Conservation (phyloP, 2,329 filamentous ascomycete genomes). For the Coniochaeta sp. region DNA sequence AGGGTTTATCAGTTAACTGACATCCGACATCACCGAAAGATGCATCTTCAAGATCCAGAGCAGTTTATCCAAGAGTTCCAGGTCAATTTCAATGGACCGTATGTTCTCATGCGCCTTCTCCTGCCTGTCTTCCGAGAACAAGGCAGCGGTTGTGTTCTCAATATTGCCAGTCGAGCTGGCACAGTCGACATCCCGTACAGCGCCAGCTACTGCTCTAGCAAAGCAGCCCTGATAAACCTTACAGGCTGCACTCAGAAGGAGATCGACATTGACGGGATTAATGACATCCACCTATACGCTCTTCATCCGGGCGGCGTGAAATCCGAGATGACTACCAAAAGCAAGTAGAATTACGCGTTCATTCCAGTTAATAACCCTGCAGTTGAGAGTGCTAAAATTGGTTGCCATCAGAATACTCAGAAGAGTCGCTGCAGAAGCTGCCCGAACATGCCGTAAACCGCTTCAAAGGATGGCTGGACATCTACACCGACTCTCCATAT, state of each 20-base stretch:
- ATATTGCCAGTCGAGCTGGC: conserved; percentile 22
- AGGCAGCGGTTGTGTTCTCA: conserved; percentile 19
- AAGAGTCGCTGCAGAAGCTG: conserved; percentile 11
- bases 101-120: conserved; percentile 20
- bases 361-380: background rate
- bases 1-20: background rate
- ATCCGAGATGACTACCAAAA: conserved; percentile 21
- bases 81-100: conserved; percentile 22
- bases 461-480: conserved; percentile 14
- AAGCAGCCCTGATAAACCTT: conserved; percentile 23
- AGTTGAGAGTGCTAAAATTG: background rate
- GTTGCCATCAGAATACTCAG: conserved; percentile 12
- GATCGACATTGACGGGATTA: conserved; percentile 17
- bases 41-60: conserved; percentile 16
- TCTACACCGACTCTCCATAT: conserved; percentile 22
- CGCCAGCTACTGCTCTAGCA: conserved; percentile 23
- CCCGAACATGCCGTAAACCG: conserved; percentile 8
- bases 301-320: conserved; percentile 22
- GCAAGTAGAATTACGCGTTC: conserved; percentile 4
- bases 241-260: conserved; percentile 22
- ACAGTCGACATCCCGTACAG: conserved; percentile 20
- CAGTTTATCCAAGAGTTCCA: conserved; percentile 19
- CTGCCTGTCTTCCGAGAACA: conserved; percentile 17
- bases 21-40: conserved; percentile 2
- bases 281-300: conserved; percentile 20